Conservation (phyloP, 2,329 filamentous ascomycete genomes). For the Aspergillus amoenus region DNA sequence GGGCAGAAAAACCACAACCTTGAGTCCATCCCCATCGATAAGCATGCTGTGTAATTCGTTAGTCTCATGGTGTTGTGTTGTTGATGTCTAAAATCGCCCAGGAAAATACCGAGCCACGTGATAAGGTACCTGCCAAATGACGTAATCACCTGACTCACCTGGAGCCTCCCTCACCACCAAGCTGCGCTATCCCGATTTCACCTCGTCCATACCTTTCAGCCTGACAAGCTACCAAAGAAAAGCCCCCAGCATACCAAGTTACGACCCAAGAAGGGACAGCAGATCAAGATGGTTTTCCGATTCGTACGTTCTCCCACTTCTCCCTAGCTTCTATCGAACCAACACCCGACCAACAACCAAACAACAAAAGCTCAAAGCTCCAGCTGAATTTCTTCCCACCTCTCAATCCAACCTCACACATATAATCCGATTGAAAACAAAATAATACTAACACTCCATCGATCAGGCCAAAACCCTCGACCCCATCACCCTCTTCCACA, state of each 20-base stretch:
- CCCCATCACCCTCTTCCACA: slow-evolving; percentile 95
- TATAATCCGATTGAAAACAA: too few relatives aligned
- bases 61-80: background rate
- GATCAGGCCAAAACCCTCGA: slow-evolving; percentile 74
- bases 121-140: background rate
- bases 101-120: background rate
- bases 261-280: too few relatives aligned
- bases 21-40: too few relatives aligned
- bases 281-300: slow-evolving; percentile 23
- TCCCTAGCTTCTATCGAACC: background rate
- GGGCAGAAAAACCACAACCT: too few relatives aligned
- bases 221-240: too few relatives aligned
- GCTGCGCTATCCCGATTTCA: background rate
- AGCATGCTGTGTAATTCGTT: too few relatives aligned
- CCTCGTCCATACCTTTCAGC: background rate
- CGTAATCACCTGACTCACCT: background rate
- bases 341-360: too few relatives aligned
- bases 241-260: background rate
- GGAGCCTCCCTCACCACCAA: background rate
- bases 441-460: background rate
- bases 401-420: background rate
- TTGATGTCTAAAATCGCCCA: background rate
- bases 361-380: too few relatives aligned
- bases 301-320: slow-evolving; percentile 17
- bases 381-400: background rate